Evolutionary conservation across 768 basidiomycete species (phyloP).

Genomic region (Piloderma croceum): DNA sequence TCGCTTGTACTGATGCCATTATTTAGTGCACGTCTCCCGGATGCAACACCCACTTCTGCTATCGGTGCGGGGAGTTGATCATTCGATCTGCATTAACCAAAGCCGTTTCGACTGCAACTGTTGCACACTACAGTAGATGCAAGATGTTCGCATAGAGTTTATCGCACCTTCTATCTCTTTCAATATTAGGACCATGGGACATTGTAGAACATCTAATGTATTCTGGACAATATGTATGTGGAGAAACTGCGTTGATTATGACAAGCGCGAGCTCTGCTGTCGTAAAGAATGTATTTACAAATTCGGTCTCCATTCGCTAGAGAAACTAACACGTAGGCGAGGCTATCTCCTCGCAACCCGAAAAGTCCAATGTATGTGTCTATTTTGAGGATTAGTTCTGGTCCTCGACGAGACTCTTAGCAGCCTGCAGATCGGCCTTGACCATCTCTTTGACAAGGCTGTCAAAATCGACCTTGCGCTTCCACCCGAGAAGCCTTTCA

Average conservation of each 20-base stretch:
- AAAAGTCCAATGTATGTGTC: too few relatives aligned
- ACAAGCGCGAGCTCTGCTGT: too few relatives aligned
- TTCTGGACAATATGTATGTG: too few relatives aligned
- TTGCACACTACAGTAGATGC: constrained; percentile 30
- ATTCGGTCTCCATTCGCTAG: too few relatives aligned
- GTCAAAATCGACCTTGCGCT: constrained; percentile 78
- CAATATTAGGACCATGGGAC: too few relatives aligned
- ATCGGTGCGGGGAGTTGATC: constrained; percentile 44
- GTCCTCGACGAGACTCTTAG: constrained; percentile 71
- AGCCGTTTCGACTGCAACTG: constrained; percentile 26
- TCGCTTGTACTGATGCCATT: background rate
- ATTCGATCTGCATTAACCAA: constrained; percentile 31
- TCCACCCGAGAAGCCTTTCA: constrained; percentile 85
- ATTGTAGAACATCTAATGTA: too few relatives aligned
- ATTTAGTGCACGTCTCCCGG: constrained; percentile 48
- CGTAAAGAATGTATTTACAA: too few relatives aligned
- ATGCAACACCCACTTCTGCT: constrained; percentile 58
- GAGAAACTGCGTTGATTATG: too few relatives aligned
- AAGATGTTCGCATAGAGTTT: constrained; percentile 33
- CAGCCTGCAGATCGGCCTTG: constrained; percentile 67
- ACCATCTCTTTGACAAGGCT: constrained; percentile 92
- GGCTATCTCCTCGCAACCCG: too few relatives aligned
- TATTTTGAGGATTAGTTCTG: constrained; percentile 71
- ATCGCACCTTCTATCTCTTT: too few relatives aligned
- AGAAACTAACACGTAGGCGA: too few relatives aligned